Evolutionary conservation across 345 rosid species (phyloP).

Genomic region (Iberis pinnata): DNA sequence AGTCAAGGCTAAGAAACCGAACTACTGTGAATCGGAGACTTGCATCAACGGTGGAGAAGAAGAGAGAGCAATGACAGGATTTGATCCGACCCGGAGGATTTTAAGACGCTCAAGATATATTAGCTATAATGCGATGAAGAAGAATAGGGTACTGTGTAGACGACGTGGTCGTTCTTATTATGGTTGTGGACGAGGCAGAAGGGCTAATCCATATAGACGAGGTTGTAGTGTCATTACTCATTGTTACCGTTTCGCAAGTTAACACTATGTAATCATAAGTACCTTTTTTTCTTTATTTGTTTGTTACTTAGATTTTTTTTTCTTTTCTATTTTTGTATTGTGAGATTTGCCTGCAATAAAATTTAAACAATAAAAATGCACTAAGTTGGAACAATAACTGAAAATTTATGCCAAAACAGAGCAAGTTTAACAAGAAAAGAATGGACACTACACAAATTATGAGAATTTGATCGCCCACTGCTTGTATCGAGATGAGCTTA

Average conservation of each 20-base stretch:
- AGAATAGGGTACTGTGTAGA: slow-evolving; percentile 30
- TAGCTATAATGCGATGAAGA: slow-evolving; percentile 36
- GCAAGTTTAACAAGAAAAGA: too few species aligned
- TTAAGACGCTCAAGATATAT: slow-evolving; percentile 23
- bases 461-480: too few species aligned
- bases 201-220: slow-evolving; percentile 10
- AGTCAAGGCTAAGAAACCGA: background rate
- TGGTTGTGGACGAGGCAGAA: slow-evolving; percentile 19
- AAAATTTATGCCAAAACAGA: too few species aligned
- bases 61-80: background rate
- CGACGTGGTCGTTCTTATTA: slow-evolving; percentile 40
- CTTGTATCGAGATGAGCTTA: too few species aligned
- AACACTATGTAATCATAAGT: too few species aligned
- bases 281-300: too few species aligned
- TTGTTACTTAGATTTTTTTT: too few species aligned
- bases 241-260: slow-evolving; percentile 28
- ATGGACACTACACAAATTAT: too few species aligned
- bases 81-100: slow-evolving; percentile 11
- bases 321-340: too few species aligned
- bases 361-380: too few species aligned
- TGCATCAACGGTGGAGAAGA: slow-evolving; percentile 13
- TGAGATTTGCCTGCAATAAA: too few species aligned
- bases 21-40: background rate
- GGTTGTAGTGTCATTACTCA: slow-evolving; percentile 36
- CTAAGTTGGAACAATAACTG: too few species aligned